These are phyloP conservation scores for Nakazawaea molendinolei DNA, from an alignment of 805 yeast genomes.

Conservation along the genomic window DNA sequence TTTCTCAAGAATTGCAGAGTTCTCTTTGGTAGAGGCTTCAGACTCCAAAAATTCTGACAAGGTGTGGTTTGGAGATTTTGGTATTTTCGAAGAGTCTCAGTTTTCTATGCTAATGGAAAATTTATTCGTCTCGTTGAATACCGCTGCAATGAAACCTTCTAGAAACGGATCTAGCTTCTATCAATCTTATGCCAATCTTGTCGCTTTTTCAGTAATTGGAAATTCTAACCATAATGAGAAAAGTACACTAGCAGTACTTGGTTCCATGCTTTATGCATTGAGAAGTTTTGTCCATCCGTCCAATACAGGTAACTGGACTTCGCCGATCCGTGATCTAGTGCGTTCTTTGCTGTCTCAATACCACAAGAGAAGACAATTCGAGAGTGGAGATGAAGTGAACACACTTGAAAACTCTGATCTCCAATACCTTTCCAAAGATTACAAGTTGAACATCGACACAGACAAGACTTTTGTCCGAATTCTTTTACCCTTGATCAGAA, in stretches of 20 bases:
- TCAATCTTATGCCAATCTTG: conserved; percentile 39
- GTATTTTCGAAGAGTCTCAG: conserved; percentile 60
- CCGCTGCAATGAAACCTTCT: conserved; percentile 14
- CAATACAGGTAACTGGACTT: conserved; percentile 85
- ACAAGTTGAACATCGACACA: conserved; percentile 31
- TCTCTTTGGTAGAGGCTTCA: conserved; percentile 31
- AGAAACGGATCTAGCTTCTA: conserved; percentile 18
- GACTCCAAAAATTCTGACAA: conserved; percentile 18
- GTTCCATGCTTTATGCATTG: conserved; percentile 56
- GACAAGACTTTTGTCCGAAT: conserved; percentile 40
- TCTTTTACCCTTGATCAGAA: conserved; percentile 47
- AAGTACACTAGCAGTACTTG: conserved; percentile 47
- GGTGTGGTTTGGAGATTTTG: conserved; percentile 41
- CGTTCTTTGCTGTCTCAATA: conserved; percentile 51
- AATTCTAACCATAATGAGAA: conserved; percentile 29
- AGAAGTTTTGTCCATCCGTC: conserved; percentile 90
- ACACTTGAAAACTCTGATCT: conserved; percentile 16
- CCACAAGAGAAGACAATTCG: conserved; percentile 51
- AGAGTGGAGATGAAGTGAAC: conserved; percentile 29
- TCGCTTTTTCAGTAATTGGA: conserved; percentile 60
- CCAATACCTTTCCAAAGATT: conserved; percentile 20
- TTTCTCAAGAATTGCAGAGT: conserved; percentile 53
- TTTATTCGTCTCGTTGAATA: conserved; percentile 29
- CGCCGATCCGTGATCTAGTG: conserved; percentile 58
- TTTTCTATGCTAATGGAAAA: conserved; percentile 27